Conservation (phyloP, 2,329 filamentous ascomycete species). For the Fusarium drepaniforme region DNA sequence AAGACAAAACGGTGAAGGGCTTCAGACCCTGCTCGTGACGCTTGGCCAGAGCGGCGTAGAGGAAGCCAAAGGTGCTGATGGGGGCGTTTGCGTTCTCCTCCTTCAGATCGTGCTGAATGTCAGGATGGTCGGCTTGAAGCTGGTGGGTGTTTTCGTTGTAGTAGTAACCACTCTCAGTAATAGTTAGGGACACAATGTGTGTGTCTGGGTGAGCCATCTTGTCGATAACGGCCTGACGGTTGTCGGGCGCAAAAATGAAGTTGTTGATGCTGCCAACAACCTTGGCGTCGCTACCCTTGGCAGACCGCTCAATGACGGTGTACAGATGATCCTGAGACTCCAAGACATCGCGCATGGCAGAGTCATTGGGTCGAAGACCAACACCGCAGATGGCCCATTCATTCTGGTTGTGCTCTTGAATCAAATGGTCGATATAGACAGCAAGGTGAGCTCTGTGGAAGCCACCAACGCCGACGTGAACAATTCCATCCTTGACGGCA, state of each 20-base stretch:
- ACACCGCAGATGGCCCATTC: slow-evolving; percentile 66
- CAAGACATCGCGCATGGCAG: slow-evolving; percentile 63
- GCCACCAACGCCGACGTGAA: slow-evolving; percentile 66
- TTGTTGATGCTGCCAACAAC: slow-evolving; percentile 65
- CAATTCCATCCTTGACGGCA: slow-evolving; percentile 64
- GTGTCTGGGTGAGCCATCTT: slow-evolving; percentile 68
- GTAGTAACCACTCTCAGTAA: slow-evolving; percentile 69
- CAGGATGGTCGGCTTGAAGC: slow-evolving; percentile 60
- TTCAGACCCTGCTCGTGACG: slow-evolving; percentile 60
- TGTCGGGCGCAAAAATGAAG: slow-evolving; percentile 64
- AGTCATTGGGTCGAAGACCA: slow-evolving; percentile 63
- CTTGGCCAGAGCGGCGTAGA: slow-evolving; percentile 62
- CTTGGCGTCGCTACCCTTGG: slow-evolving; percentile 60
- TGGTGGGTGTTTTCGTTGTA: slow-evolving; percentile 70
- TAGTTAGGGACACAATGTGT: slow-evolving; percentile 66
- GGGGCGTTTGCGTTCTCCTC: slow-evolving; percentile 58
- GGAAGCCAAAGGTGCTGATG: slow-evolving; percentile 64
- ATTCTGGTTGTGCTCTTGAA: slow-evolving; percentile 57
- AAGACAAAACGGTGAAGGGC: slow-evolving; percentile 67
- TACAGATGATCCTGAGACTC: slow-evolving; percentile 63
- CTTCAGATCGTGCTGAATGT: slow-evolving; percentile 62
- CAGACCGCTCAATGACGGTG: slow-evolving; percentile 67
- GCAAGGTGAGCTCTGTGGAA: slow-evolving; percentile 67
- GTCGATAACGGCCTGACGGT: slow-evolving; percentile 63
- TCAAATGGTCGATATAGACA: slow-evolving; percentile 62